Base-by-base conservation (phyloP, 2,329 filamentous ascomycete genomes). In the Fusarium sp. region DNA sequence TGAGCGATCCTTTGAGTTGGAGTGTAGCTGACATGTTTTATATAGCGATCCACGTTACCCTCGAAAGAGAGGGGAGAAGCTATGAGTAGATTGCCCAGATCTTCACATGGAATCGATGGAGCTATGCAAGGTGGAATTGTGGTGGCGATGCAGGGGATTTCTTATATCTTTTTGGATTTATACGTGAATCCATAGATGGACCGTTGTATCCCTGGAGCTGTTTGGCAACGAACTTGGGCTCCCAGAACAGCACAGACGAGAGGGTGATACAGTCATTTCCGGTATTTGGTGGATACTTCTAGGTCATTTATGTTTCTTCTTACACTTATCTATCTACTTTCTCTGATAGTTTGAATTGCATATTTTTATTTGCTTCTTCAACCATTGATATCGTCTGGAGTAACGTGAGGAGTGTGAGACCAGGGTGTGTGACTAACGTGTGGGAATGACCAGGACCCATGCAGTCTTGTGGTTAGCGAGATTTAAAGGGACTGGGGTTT, bases 241-340 rank as follows among this genome's bases (percentile, higher is more conserved):
- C 48, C 55, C 59, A 57, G 62, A 68, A 58, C 61, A 59, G 62
- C 63, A 72, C 65, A 61, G 62, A 61, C 64, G 67, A 70, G 66
- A 65, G 55, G 56, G 54, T 60, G 63, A 67, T 50, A 57, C 49
- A 56, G 60, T 69, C 69, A 62, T 72, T 70, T 67, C 52, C 55
- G 56, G 57, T 55, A 43, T 21, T 58, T 19, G 39, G 24, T n/a
- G 32, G 36, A 54, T 20, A 32, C 43, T 54, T 54, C 47, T 38
- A 26, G 44, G 40, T 40, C 43, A 49, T 54, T 56, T 52, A 39
- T 17, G 32, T 36, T 47, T 61, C 45, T 47, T 62, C 59, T 45
- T 56, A 66, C 44, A 51, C 24, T 56, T 32, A 53, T 48, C 57
- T 62, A 48, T 56, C 50, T 58, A 55, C 49, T 45, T 36, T 67